A percentile compares a stretch with the other conserved stretches of the same genome.
Evolutionary conservation across 352 stramenopile genomes (phyloP).

Genomic region (Pilasporangium apinafurcum): DNA sequence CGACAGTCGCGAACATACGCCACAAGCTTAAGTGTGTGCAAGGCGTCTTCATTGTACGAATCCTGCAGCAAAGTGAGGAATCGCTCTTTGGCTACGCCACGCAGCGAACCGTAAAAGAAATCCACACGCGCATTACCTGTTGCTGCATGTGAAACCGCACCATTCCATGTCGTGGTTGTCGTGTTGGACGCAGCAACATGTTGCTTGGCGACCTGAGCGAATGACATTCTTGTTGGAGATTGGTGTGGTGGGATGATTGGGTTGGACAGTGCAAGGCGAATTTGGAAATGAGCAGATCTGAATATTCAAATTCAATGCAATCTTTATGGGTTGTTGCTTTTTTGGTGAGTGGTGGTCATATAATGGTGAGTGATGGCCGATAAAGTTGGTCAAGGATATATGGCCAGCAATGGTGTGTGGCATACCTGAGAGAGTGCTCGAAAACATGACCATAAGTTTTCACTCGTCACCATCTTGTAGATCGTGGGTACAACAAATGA

Average conservation of each 20-base stretch:
- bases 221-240: constrained; percentile 8
- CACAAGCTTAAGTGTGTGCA: constrained; percentile 50
- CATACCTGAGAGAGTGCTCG: too few relatives aligned
- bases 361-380: constrained; percentile 5
- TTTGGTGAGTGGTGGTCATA: constrained; percentile 4
- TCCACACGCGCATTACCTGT: constrained; percentile 32
- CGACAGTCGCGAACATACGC: constrained; percentile 45
- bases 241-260: not conserved
- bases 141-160: constrained; percentile 23
- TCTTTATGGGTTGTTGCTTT: not conserved
- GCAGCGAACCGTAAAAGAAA: constrained; percentile 31
- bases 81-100: constrained; percentile 17
- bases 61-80: constrained; percentile 19
- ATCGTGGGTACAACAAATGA: too few relatives aligned
- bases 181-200: not conserved
- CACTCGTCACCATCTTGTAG: too few relatives aligned
- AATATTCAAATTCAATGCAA: not conserved
- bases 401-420: too few relatives aligned
- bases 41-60: constrained; percentile 32
- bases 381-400: too few relatives aligned
- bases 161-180: constrained; percentile 29
- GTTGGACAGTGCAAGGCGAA: not conserved
- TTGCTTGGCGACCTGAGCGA: constrained; percentile 19
- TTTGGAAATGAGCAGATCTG: constrained; percentile 8
- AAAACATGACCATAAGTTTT: too few relatives aligned